phyloP scores from a whole-genome alignment of 192 early-diverging fungal genomes.

The Backusella psychrophila region DNA sequence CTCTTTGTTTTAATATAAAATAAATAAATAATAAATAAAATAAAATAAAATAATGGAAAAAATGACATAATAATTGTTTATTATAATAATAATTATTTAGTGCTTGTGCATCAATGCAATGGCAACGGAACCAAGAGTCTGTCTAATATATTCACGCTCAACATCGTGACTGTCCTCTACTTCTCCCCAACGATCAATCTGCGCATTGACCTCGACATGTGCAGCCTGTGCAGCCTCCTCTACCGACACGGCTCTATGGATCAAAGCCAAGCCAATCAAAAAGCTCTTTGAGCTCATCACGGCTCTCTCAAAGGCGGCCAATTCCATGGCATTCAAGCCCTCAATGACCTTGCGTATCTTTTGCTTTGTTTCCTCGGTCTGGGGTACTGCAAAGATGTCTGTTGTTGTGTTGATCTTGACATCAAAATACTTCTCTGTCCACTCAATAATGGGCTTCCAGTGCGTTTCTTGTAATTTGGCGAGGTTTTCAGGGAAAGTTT shows the following conservation, averaged over 20 bases:
- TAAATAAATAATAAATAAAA: not conserved
- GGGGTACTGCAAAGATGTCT: conserved; percentile 67
- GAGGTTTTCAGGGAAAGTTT: conserved; percentile 75
- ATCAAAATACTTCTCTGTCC: conserved; percentile 64
- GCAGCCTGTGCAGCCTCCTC: conserved; percentile 79
- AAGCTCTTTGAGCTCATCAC: conserved; percentile 88
- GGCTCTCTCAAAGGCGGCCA: conserved; percentile 89
- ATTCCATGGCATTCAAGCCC: conserved; percentile 62
- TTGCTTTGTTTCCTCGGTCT: conserved; percentile 57
- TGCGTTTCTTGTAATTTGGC: conserved; percentile 75
- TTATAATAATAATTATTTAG: too few species aligned
- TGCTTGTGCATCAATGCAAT: conserved; percentile 42
- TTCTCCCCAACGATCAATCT: conserved; percentile 91
- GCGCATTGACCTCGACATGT: conserved; percentile 79
- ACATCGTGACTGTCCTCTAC: conserved; percentile 86
- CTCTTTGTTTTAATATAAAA: not conserved
- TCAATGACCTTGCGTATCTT: conserved; percentile 54
- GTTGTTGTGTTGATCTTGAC: conserved; percentile 72
- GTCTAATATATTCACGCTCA: conserved; percentile 68
- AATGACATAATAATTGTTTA: not conserved
- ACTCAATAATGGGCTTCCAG: conserved; percentile 80
- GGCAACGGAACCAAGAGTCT: conserved; percentile 75
- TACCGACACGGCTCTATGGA: conserved; percentile 69
- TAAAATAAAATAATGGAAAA: not conserved
- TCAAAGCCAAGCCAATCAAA: conserved; percentile 84